phyloP scores from a whole-genome alignment of 75 land plant species.

The Chamaecyparis obtusa region DNA sequence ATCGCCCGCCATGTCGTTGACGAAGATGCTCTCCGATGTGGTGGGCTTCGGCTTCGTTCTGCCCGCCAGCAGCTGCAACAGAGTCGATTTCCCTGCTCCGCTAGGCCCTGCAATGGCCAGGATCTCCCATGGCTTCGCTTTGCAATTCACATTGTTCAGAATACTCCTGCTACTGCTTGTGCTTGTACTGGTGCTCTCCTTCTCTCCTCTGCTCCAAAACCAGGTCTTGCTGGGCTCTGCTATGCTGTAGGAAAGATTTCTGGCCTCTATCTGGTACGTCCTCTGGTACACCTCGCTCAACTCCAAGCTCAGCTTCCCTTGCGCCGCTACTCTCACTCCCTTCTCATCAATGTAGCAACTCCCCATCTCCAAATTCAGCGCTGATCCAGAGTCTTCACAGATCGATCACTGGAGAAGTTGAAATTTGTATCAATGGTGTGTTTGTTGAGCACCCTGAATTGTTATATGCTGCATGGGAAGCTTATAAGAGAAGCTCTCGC shows the following conservation, averaged over 20 bases:
- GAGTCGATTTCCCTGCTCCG: conserved; percentile 90
- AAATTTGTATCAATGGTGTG: too few relatives aligned
- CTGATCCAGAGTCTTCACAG: too few relatives aligned
- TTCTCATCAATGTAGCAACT: too few relatives aligned
- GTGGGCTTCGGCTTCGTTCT: conserved; percentile 36
- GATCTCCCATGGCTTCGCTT: conserved; percentile 75
- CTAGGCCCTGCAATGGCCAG: conserved; percentile 93
- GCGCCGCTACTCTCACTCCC: too few relatives aligned
- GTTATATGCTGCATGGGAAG: too few relatives aligned
- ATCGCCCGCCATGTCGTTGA: conserved; percentile 50
- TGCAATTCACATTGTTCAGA: conserved; percentile 53
- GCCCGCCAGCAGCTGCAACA: conserved; percentile 63
- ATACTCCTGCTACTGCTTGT: too few relatives aligned
- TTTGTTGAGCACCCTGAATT: too few relatives aligned
- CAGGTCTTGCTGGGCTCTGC: background rate
- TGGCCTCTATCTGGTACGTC: conserved; percentile 81
- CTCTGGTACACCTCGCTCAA: background rate
- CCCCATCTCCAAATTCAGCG: too few relatives aligned
- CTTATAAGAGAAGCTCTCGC: too few relatives aligned
- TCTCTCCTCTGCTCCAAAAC: background rate
- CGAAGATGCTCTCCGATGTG: conserved; percentile 31
- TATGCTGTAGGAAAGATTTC: conserved; percentile 67
- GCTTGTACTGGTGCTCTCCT: background rate
- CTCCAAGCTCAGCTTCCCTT: background rate
- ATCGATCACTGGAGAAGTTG: too few relatives aligned